Percentiles rank a stretch among this genome's conserved stretches.
phyloP scores from a whole-genome alignment of 2,329 filamentous ascomycete genomes.

The Saccharata proteae region DNA sequence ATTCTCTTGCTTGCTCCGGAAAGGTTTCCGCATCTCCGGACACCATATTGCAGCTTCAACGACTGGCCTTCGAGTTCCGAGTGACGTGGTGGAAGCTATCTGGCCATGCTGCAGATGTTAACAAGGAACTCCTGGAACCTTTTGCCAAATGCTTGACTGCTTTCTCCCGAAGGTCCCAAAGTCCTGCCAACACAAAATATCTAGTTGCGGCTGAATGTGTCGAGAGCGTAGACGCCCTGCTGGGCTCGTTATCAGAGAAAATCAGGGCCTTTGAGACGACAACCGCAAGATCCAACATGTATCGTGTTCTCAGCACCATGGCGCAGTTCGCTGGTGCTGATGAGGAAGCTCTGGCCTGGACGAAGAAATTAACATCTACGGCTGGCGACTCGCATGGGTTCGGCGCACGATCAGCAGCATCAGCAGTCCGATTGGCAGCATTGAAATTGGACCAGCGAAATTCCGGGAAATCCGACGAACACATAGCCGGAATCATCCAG shows the following conservation, averaged over 20 bases:
- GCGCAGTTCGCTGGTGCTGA: constrained; percentile 22
- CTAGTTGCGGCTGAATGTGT: constrained; percentile 17
- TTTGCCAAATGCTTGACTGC: constrained; percentile 51
- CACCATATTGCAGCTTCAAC: constrained; percentile 50
- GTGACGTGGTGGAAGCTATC: constrained; percentile 55
- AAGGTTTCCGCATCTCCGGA: constrained; percentile 45
- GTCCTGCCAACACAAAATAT: constrained; percentile 26
- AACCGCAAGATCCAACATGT: constrained; percentile 7
- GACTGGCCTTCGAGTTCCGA: constrained; percentile 48
- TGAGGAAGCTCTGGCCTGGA: constrained; percentile 23
- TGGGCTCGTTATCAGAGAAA: too few relatives aligned
- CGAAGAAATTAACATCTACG: constrained; percentile 10
- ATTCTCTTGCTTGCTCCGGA: constrained; percentile 42
- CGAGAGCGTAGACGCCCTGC: too few relatives aligned
- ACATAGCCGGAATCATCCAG: constrained; percentile 13
- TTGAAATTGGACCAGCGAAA: constrained; percentile 18
- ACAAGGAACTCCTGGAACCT: constrained; percentile 54
- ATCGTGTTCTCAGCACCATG: constrained; percentile 17
- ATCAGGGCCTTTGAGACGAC: too few relatives aligned
- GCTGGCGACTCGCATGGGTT: constrained; percentile 11
- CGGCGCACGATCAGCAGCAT: constrained; percentile 16
- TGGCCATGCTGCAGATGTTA: constrained; percentile 45
- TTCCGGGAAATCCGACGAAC: constrained; percentile 12
- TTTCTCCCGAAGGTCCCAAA: constrained; percentile 42
- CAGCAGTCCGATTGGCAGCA: constrained; percentile 18